Evolutionary conservation across 768 basidiomycete genomes (phyloP), one percentile per base, ranked within the genome.

Genomic region (Ramaria sp.): DNA sequence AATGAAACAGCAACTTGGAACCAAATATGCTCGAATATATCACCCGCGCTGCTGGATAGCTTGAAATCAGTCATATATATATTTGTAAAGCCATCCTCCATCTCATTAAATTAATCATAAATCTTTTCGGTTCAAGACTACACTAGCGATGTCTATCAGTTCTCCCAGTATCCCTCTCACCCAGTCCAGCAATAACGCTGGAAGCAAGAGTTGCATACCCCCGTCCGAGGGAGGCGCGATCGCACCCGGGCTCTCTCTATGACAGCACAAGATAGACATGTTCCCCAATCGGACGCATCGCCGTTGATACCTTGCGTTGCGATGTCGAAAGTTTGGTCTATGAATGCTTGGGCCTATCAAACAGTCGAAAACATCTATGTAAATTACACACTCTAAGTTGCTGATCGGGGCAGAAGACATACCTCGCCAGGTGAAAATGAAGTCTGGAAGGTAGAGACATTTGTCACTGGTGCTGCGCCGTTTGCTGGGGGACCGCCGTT

Each of bases 241-340:
- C 57, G 39, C 39, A 41, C 58, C 2, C 74, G 63, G 8, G 71
- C 71, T 18, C 76, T 70, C 47, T 80, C 79, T 25, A 76, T 71
- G 10, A 78, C 59, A 0, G 75, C 77, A 51, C 78, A 80, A 3
- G 76, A 75, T 18, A 81, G 60, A 50, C 77, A 78, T 22, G 70
- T 71, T 0, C 74, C 68, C 73, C 74, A 80, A 24, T 76, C 62
- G 0, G 63, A 56, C 18, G 76, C 74, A 43, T 60, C 36, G 3
- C 59, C 55, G 0, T 68, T 63, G 39, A 69, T 66, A 1, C 77
- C 77, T 60, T 77, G 73, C n/a, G 71, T 71, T 15, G 70, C 68
- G 49, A 72, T 65, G 18, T 60, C 57, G 52, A 74, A 72, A 9
- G 72, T 70, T 64, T 78, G 75, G 56, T 68, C 60, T 15, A 82